Evolutionary conservation across 371 early-diverging fungal species (phyloP).

Genomic region (Mucor indicus): DNA sequence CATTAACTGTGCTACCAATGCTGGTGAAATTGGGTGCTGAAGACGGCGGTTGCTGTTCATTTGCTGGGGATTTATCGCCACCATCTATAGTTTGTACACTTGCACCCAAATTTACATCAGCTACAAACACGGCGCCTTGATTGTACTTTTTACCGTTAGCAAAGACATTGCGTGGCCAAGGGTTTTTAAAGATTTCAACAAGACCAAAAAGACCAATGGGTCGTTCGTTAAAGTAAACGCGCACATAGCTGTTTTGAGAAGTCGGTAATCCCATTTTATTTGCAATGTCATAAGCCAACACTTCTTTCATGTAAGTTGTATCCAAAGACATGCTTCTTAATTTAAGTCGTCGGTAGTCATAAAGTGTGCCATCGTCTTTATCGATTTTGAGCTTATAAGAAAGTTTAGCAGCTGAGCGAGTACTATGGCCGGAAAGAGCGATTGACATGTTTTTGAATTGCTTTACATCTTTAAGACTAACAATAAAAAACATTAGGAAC

Average conservation of each 20-base stretch:
- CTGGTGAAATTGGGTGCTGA: too few relatives aligned
- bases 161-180: conserved; percentile 28
- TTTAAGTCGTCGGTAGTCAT: conserved; percentile 28
- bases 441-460: conserved; percentile 9
- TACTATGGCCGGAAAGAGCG: conserved; percentile 23
- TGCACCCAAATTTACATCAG: conserved; percentile 17
- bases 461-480: conserved; percentile 6
- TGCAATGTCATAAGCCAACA: conserved; percentile 44
- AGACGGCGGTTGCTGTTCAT: neutral
- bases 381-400: conserved; percentile 27
- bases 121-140: conserved; percentile 7
- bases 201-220: conserved; percentile 29
- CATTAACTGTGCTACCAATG: too few relatives aligned
- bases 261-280: conserved; percentile 42
- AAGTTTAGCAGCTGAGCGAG: conserved; percentile 16
- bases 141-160: conserved; percentile 12
- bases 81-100: conserved; percentile 1
- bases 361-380: conserved; percentile 11
- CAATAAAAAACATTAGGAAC: conserved; percentile 11
- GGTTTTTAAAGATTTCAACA: conserved; percentile 23
- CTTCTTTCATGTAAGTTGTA: conserved; percentile 48
- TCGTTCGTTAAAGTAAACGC: conserved; percentile 20
- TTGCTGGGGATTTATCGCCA: conserved; percentile 7
- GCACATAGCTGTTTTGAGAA: conserved; percentile 31
- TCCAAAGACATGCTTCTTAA: conserved; percentile 32